Percentiles rank a stretch among this genome's conserved stretches.
Evolutionary conservation across 441 rosid species (phyloP).

Genomic region (Rhodomyrtus psidioides): DNA sequence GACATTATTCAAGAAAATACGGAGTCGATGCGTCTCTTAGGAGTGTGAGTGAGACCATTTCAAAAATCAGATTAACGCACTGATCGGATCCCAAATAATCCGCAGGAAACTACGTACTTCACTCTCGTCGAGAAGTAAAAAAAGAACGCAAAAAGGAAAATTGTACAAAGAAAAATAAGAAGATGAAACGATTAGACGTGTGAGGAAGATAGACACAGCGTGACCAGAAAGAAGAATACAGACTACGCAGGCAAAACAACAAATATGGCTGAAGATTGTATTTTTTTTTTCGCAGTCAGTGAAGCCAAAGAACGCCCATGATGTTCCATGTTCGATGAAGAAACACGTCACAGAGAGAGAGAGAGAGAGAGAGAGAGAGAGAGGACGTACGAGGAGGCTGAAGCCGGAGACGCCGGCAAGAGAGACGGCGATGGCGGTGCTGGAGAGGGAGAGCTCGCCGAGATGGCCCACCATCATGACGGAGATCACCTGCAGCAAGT

Average conservation of each 20-base stretch:
- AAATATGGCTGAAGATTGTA: neutral
- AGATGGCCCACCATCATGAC: slow-evolving; percentile 58
- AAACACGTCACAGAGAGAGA: neutral
- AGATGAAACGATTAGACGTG: neutral
- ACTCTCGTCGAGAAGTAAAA: neutral
- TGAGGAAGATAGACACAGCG: neutral
- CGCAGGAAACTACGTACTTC: neutral
- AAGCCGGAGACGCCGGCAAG: neutral
- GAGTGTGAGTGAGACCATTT: neutral
- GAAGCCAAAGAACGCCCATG: neutral
- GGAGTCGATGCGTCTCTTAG: neutral
- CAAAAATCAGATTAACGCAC: neutral
- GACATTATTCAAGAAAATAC: neutral
- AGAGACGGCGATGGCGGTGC: slow-evolving; percentile 43
- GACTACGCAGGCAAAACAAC: neutral
- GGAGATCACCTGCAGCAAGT: slow-evolving; percentile 34
- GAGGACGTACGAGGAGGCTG: neutral
- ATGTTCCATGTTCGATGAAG: neutral
- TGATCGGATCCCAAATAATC: neutral
- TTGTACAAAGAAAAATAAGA: neutral
- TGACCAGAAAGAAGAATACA: neutral
- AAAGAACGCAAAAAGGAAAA: neutral
- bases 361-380: neutral
- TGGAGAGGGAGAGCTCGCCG: slow-evolving; percentile 47
- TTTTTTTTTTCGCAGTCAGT: neutral